Conservation (phyloP, 345 rosid genomes). For the Noccaea bulbosa region DNA sequence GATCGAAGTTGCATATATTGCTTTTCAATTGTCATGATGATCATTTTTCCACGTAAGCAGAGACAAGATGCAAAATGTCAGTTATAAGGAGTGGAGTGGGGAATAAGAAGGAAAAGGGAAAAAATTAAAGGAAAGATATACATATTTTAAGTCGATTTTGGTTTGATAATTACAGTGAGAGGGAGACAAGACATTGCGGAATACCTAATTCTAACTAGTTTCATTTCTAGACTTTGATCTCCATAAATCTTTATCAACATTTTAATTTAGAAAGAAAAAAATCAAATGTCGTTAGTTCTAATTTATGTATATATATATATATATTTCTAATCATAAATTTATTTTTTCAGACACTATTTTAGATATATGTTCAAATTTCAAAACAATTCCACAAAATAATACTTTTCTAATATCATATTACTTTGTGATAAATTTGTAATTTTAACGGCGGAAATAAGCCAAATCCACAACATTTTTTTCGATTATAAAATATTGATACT, state of each 20-base stretch:
- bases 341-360: background rate
- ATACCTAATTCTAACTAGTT: constrained; percentile 40
- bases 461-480: too few species aligned
- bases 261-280: background rate
- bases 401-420: background rate
- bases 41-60: constrained; percentile 19
- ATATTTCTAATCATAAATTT: too few species aligned
- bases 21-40: constrained; percentile 25
- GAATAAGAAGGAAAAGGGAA: constrained; percentile 4
- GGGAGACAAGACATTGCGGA: constrained; percentile 32
- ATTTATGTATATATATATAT: background rate
- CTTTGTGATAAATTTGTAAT: too few species aligned
- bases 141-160: constrained; percentile 37
- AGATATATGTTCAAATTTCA: background rate
- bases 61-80: constrained; percentile 8
- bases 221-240: constrained; percentile 31
- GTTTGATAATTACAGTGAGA: constrained; percentile 36
- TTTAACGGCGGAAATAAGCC: too few species aligned
- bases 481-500: too few species aligned
- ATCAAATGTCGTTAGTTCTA: background rate
- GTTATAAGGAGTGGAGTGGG: constrained; percentile 26
- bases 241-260: constrained; percentile 11
- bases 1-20: too few species aligned
- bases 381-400: background rate
- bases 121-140: constrained; percentile 21